Evolutionary conservation across 2,329 filamentous ascomycete species (phyloP).

Genomic region (Pseudofabraea citricarpa): DNA sequence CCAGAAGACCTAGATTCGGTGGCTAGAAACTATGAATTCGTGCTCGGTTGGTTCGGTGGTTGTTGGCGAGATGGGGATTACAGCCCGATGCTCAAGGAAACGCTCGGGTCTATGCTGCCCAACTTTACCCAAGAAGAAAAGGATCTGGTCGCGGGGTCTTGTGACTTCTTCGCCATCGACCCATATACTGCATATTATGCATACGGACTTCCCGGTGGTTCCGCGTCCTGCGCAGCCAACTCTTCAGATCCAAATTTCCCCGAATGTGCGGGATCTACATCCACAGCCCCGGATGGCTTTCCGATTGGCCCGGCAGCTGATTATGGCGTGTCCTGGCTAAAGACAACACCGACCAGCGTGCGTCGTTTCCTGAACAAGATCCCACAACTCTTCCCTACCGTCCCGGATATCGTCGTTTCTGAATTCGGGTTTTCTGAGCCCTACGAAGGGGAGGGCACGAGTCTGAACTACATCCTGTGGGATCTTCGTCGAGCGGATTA

Average conservation of each 20-base stretch:
- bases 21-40: conserved; percentile 34
- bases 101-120: conserved; percentile 33
- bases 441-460: conserved; percentile 27
- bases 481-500: conserved; percentile 37
- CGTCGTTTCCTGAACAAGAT: conserved; percentile 36
- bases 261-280: conserved; percentile 32
- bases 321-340: conserved; percentile 35
- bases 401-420: conserved; percentile 34
- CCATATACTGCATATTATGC: conserved; percentile 26
- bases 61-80: conserved; percentile 42
- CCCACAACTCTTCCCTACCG: conserved; percentile 34
- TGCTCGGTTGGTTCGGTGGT: conserved; percentile 42
- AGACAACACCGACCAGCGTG: conserved; percentile 33
- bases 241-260: conserved; percentile 34
- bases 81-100: conserved; percentile 32
- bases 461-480: conserved; percentile 30
- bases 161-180: conserved; percentile 39
- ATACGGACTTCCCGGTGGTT: conserved; percentile 26
- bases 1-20: conserved; percentile 23
- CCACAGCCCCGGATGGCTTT: conserved; percentile 34
- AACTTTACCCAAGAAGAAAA: conserved; percentile 33
- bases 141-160: conserved; percentile 35
- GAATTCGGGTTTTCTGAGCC: conserved; percentile 38
- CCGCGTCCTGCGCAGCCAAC: conserved; percentile 37
- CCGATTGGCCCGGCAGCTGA: conserved; percentile 39